Evolutionary conservation across 805 yeast genomes (phyloP), one percentile per base, ranked within the genome.

Genomic region (Candida namnaoensis): DNA sequence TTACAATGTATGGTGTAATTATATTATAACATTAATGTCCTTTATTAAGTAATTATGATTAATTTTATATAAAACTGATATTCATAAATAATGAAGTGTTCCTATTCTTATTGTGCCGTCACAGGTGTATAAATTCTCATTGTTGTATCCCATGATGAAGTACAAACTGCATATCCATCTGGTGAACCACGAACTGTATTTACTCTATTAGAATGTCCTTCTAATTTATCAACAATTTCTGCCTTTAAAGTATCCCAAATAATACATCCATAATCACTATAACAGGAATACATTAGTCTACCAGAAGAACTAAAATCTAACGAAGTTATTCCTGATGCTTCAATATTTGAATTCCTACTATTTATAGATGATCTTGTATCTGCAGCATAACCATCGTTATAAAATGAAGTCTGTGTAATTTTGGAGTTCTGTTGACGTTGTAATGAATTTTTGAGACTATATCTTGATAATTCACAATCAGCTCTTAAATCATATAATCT

Each of bases 141-240:
- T 1, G 90, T 78, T 7, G 79, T 61, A 55, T 87, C 95, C 84
- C 95, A 82, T 1, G 91, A 82, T 1, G 85, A 82, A 2, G 95
- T 84, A 42, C 82, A 79, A 9, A 88, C 70, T 0, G 82, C 88
- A 23, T 74, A 55, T 0, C 96, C 96, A 59, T 87, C 86, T 0
- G 80, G 80, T 47, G 88, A 75, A 1, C 80, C 71, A 34, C 68
- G 64, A 3, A 88, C 82, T 49, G 77, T 76, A 39, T 79, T 76
- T 9, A 84, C 72, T 38, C 80, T 68, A 47, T 76, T 77, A 10
- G 64, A 54, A 51, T 85, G 93, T 0, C 84, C 86, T 27, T 78
- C 80, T 40, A 87, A 55, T 15, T 72, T 66, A 1, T 87, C 88
- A 7, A 86, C 75, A 13, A 82, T 62, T 42, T 76, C 78, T 12